phyloP scores from a whole-genome alignment of 2,329 filamentous ascomycete species.

The Neonectria coccinea region DNA sequence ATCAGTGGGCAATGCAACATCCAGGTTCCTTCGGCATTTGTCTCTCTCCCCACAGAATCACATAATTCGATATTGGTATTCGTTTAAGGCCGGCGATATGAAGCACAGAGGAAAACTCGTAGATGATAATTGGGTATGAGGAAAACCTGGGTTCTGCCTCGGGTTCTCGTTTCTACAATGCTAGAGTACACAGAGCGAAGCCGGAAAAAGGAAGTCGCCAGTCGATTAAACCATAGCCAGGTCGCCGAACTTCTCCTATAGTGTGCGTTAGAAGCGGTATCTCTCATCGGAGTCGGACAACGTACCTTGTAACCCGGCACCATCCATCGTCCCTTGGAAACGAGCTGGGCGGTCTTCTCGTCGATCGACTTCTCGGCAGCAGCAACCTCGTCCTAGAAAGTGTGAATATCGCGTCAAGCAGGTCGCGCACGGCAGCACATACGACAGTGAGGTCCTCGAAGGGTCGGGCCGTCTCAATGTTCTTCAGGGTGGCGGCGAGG shows the following conservation, averaged over 20 bases:
- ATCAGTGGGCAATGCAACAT: not conserved
- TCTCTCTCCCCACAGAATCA: constrained; percentile 4
- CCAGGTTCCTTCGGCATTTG: not conserved
- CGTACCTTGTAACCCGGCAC: constrained; percentile 98
- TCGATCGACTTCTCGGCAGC: constrained; percentile 96
- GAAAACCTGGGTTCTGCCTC: constrained; percentile 50
- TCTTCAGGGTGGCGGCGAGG: constrained; percentile 92
- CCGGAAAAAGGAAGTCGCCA: constrained; percentile 51
- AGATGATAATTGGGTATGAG: constrained; percentile 47
- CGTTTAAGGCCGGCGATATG: constrained; percentile 19
- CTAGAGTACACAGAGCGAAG: constrained; percentile 74
- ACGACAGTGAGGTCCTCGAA: constrained; percentile 98
- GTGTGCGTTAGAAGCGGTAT: constrained; percentile 57
- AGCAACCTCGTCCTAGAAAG: constrained; percentile 86
- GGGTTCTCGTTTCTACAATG: constrained; percentile 73
- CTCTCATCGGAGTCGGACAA: constrained; percentile 23
- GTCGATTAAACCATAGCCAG: constrained; percentile 87
- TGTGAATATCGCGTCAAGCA: constrained; percentile 42
- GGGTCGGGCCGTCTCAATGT: constrained; percentile 94
- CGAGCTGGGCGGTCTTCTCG: constrained; percentile 93
- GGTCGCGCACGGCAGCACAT: constrained; percentile 60
- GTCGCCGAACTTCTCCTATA: constrained; percentile 98
- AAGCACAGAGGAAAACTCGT: constrained; percentile 42
- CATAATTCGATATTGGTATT: constrained; percentile 6
- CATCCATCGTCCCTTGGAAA: constrained; percentile 98